Evolutionary conservation across 1,139 yeast genomes (phyloP).

Genomic region (Debaryomyces singareniensis): DNA sequence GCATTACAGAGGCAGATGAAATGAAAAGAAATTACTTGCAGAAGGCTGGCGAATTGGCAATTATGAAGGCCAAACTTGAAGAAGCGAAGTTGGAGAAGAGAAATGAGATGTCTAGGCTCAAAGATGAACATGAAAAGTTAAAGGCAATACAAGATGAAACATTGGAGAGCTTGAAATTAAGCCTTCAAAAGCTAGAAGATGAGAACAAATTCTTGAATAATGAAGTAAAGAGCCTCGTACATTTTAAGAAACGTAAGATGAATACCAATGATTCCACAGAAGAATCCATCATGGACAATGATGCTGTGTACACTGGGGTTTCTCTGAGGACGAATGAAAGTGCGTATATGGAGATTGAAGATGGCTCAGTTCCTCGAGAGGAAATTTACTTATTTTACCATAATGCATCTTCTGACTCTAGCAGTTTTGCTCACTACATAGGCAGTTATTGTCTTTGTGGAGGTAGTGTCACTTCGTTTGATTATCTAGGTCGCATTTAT

Average conservation of each 20-base stretch:
- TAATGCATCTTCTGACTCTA: constrained; percentile 28
- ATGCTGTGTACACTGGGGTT: background rate
- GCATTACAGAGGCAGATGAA: background rate
- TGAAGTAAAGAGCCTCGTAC: constrained; percentile 25
- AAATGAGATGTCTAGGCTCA: constrained; percentile 37
- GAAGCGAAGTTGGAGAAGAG: constrained; percentile 40
- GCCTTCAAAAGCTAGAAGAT: constrained; percentile 55
- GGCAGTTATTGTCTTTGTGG: constrained; percentile 46
- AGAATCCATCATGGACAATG: constrained; percentile 3
- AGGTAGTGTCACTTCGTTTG: constrained; percentile 39
- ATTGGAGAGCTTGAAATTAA: constrained; percentile 32
- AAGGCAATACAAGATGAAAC: constrained; percentile 34
- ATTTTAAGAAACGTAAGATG: constrained; percentile 11
- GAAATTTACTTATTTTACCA: constrained; percentile 16
- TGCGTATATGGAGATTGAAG: background rate
- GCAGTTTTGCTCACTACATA: constrained; percentile 28
- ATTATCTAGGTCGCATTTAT: constrained; percentile 42
- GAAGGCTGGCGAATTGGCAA: constrained; percentile 75
- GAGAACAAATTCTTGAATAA: constrained; percentile 60
- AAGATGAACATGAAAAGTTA: constrained; percentile 22
- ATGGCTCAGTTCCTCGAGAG: background rate
- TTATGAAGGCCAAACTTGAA: constrained; percentile 58
- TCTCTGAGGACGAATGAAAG: background rate
- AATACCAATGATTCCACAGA: constrained; percentile 1
- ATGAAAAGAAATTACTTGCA: constrained; percentile 24